These are phyloP conservation scores for Calonectria crousiana DNA, from an alignment of 2,329 filamentous ascomycete genomes.

Conservation along the genomic window DNA sequence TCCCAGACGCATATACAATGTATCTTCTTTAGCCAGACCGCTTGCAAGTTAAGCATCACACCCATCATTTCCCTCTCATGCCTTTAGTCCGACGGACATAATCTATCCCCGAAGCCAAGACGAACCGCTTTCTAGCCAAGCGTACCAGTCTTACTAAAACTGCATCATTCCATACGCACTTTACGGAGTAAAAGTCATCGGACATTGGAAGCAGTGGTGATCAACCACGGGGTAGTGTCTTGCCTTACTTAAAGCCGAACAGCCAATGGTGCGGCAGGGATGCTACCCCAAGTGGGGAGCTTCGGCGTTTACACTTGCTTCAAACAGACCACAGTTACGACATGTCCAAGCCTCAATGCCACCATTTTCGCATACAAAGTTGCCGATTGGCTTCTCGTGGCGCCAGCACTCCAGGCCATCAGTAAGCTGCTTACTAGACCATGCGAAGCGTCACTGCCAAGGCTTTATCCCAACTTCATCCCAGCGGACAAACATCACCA, in stretches of 20 bases:
- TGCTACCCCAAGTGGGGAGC: neutral
- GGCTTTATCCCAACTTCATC: neutral
- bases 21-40: too few species aligned
- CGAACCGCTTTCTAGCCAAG: neutral
- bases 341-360: neutral
- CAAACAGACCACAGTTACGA: neutral
- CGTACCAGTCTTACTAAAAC: neutral
- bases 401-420: neutral
- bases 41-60: neutral
- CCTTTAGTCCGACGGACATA: neutral
- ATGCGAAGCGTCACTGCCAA: neutral
- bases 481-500: neutral
- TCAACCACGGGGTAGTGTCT: neutral
- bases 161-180: neutral
- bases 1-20: too few species aligned
- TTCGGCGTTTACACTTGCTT: neutral
- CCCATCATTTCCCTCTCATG: neutral
- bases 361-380: neutral
- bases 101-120: neutral
- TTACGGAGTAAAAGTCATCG: neutral
- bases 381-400: neutral
- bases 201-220: neutral
- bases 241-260: neutral
- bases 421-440: neutral
- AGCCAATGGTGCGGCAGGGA: neutral